Percentiles rank a stretch among this genome's conserved stretches.
phyloP scores from a whole-genome alignment of 2,329 filamentous ascomycete species.

The Fusarium nurragi region DNA sequence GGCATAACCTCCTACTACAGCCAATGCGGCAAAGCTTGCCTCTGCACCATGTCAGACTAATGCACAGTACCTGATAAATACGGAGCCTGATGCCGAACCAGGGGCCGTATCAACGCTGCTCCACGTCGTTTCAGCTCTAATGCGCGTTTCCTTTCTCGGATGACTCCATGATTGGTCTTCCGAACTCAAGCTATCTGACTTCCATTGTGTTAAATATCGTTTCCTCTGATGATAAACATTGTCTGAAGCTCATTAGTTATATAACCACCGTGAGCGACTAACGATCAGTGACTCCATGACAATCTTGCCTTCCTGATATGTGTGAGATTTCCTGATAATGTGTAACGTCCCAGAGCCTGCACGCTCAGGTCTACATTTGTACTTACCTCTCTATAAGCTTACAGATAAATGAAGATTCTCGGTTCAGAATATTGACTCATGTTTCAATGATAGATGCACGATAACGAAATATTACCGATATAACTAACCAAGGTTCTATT shows the following conservation, averaged over 20 bases:
- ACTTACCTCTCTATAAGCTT: background rate
- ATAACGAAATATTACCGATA: too few relatives aligned
- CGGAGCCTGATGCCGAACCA: conserved; percentile 21
- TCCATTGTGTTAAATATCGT: background rate
- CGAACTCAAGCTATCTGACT: background rate
- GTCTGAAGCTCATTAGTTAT: background rate
- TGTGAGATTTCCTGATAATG: background rate
- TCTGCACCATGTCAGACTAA: conserved; percentile 16
- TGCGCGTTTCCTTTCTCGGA: conserved; percentile 33
- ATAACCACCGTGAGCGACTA: too few relatives aligned
- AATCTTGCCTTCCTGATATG: too few relatives aligned
- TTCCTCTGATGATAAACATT: background rate
- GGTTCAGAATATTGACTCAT: too few relatives aligned
- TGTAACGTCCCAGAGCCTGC: conserved; percentile 2
- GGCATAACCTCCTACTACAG: conserved; percentile 8
- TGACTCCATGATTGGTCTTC: background rate
- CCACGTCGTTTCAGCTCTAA: conserved; percentile 40
- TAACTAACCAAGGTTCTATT: too few relatives aligned
- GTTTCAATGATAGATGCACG: too few relatives aligned
- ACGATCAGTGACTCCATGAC: too few relatives aligned
- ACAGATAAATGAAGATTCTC: too few relatives aligned
- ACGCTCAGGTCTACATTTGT: background rate
- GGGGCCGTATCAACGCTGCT: conserved; percentile 18
- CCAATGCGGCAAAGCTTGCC: conserved; percentile 19
- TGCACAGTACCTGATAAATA: conserved; percentile 28